A percentile compares a stretch with the other conserved stretches of the same genome.
These are phyloP conservation scores for Breynia disticha DNA, from an alignment of 441 rosid species.

Conservation along the genomic window DNA sequence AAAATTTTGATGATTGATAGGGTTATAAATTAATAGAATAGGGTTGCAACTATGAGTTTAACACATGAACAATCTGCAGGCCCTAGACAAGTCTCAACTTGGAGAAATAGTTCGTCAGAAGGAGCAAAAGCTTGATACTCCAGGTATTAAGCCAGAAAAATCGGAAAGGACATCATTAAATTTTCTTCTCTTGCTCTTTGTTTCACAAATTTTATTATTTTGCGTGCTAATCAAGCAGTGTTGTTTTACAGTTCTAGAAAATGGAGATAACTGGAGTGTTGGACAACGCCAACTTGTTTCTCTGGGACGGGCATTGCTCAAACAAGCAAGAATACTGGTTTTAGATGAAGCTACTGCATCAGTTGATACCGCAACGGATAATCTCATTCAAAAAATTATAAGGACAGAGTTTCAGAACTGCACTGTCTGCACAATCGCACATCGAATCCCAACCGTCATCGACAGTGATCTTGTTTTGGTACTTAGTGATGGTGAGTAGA, in stretches of 20 bases:
- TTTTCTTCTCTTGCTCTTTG: neutral
- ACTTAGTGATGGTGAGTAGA: conserved; percentile 72
- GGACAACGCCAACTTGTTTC: conserved; percentile 97
- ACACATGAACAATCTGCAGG: conserved; percentile 33
- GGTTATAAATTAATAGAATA: too few species aligned
- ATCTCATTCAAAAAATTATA: conserved; percentile 92
- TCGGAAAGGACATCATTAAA: neutral
- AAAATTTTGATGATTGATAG: neutral
- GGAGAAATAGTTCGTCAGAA: conserved; percentile 78
- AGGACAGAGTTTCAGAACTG: conserved; percentile 88
- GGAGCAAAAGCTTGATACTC: conserved; percentile 84
- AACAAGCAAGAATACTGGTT: conserved; percentile 90
- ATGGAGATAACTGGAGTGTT: conserved; percentile 99
- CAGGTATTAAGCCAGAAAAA: conserved; percentile 34
- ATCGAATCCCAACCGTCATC: conserved; percentile 93
- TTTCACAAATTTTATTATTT: neutral
- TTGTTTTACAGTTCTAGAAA: conserved; percentile 59
- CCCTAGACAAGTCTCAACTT: conserved; percentile 92
- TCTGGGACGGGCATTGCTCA: conserved; percentile 90
- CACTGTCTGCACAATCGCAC: conserved; percentile 98
- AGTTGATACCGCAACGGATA: conserved; percentile 97
- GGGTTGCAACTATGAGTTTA: neutral
- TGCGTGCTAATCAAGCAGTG: neutral
- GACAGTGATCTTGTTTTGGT: conserved; percentile 96
- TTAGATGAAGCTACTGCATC: conserved; percentile 99